These are phyloP conservation scores for Gymnopilus dilepis DNA, from an alignment of 768 basidiomycete genomes.

Conservation along the genomic window DNA sequence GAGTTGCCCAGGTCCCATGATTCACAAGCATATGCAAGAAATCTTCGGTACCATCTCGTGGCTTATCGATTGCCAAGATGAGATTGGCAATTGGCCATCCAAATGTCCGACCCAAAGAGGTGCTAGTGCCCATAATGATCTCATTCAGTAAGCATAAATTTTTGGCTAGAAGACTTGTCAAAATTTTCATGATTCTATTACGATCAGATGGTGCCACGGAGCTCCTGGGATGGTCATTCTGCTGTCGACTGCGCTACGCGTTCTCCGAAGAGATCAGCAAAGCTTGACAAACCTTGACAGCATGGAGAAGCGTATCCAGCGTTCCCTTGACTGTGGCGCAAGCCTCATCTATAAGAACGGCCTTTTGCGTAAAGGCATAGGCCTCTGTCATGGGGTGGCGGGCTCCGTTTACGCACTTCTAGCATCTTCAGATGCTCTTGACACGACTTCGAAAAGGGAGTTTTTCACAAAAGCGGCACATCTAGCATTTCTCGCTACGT, in stretches of 20 bases:
- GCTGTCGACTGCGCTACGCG: constrained; percentile 47
- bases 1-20: constrained; percentile 41
- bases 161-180: not conserved
- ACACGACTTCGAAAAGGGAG: constrained; percentile 17
- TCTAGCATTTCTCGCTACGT: constrained; percentile 50
- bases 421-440: constrained; percentile 48
- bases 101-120: constrained; percentile 36
- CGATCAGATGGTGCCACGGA: constrained; percentile 62
- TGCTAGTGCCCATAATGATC: constrained; percentile 35
- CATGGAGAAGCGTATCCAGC: constrained; percentile 33
- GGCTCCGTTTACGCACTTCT: constrained; percentile 61
- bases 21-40: constrained; percentile 42
- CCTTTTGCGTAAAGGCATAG: constrained; percentile 60
- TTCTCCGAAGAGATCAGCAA: constrained; percentile 26
- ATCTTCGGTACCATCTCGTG: constrained; percentile 53
- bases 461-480: constrained; percentile 50
- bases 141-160: constrained; percentile 50
- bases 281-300: constrained; percentile 27
- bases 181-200: not conserved
- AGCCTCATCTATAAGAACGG: constrained; percentile 52
- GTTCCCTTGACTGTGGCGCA: constrained; percentile 45
- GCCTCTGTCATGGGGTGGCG: constrained; percentile 62
- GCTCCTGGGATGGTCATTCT: constrained; percentile 56
- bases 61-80: constrained; percentile 51
- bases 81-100: constrained; percentile 58